A percentile compares a stretch with the other conserved stretches of the same genome.
These are phyloP conservation scores for Dryas alaskensis DNA, from an alignment of 306 rosid genomes.

Conservation along the genomic window DNA sequence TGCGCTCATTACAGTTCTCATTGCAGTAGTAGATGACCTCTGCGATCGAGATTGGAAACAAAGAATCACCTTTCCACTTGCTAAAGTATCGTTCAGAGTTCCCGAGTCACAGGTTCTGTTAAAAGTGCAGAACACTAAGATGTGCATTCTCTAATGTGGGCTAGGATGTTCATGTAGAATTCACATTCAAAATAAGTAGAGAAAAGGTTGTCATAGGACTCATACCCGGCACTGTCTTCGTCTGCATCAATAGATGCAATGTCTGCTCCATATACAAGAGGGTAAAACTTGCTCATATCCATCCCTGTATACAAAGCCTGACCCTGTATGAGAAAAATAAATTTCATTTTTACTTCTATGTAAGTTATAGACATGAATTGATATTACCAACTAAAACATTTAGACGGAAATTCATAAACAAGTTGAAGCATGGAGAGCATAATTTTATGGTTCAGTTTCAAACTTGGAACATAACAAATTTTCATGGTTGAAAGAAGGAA, in stretches of 20 bases:
- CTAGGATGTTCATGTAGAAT: background rate
- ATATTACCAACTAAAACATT: background rate
- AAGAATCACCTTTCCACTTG: slow-evolving; percentile 55
- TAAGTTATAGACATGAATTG: slow-evolving; percentile 2
- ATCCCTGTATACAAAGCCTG: slow-evolving; percentile 52
- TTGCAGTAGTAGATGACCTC: slow-evolving; percentile 35
- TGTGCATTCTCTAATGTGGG: background rate
- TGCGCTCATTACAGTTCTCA: slow-evolving; percentile 34
- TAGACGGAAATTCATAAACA: background rate
- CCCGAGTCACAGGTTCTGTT: slow-evolving; percentile 49
- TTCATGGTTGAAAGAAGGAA: slow-evolving; percentile 13
- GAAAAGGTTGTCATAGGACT: background rate
- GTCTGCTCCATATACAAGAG: slow-evolving; percentile 54
- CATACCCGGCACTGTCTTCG: slow-evolving; percentile 44
- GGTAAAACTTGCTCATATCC: slow-evolving; percentile 41
- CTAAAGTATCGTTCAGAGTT: slow-evolving; percentile 56
- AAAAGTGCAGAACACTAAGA: slow-evolving; percentile 14
- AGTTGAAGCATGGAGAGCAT: background rate
- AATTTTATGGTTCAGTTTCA: background rate
- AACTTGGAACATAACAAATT: background rate
- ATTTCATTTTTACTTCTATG: slow-evolving; percentile 25
- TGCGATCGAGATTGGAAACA: slow-evolving; percentile 57
- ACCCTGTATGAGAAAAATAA: slow-evolving; percentile 47
- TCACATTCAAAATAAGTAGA: slow-evolving; percentile 9
- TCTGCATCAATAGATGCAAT: slow-evolving; percentile 41